A percentile compares a stretch with the other conserved stretches of the same genome.
Conservation (phyloP, 257 asterid species). For the Primulina eburnea region DNA sequence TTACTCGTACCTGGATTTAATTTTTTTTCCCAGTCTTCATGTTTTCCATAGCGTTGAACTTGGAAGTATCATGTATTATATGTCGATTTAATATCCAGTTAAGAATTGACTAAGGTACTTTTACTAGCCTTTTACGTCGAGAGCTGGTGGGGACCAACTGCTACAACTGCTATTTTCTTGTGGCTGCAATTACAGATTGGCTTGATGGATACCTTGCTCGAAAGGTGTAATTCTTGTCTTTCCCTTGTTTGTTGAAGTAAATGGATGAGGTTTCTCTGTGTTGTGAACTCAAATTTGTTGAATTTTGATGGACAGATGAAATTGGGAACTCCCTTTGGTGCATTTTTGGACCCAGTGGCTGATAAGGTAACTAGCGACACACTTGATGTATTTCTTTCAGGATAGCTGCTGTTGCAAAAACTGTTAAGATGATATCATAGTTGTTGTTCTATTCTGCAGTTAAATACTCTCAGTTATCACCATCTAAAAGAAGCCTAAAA, state of each 20-base stretch:
- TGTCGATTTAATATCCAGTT: slow-evolving; percentile 6
- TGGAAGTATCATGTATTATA: neutral
- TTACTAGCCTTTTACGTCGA: slow-evolving; percentile 73
- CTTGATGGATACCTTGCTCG: slow-evolving; percentile 97
- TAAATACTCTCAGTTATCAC: neutral
- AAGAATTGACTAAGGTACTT: neutral
- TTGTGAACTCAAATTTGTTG: slow-evolving; percentile 20
- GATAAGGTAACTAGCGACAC: slow-evolving; percentile 64
- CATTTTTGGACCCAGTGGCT: slow-evolving; percentile 98
- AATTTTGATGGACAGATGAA: slow-evolving; percentile 66
- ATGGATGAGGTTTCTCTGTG: neutral
- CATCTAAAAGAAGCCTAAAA: neutral
- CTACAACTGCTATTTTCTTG: slow-evolving; percentile 79
- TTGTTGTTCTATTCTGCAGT: neutral
- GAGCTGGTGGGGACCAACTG: slow-evolving; percentile 90
- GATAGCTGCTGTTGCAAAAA: neutral
- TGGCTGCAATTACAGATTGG: slow-evolving; percentile 97
- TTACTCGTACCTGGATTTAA: slow-evolving; percentile 5
- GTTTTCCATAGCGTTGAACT: neutral
- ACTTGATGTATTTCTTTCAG: slow-evolving; percentile 11
- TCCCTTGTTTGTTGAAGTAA: slow-evolving; percentile 10
- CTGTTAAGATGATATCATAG: neutral
- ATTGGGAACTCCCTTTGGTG: slow-evolving; percentile 89
- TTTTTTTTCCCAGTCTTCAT: neutral
- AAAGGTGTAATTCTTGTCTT: slow-evolving; percentile 52